Base-by-base conservation (phyloP, 2,329 filamentous ascomycete species). In the Leptographium galeiforme region DNA sequence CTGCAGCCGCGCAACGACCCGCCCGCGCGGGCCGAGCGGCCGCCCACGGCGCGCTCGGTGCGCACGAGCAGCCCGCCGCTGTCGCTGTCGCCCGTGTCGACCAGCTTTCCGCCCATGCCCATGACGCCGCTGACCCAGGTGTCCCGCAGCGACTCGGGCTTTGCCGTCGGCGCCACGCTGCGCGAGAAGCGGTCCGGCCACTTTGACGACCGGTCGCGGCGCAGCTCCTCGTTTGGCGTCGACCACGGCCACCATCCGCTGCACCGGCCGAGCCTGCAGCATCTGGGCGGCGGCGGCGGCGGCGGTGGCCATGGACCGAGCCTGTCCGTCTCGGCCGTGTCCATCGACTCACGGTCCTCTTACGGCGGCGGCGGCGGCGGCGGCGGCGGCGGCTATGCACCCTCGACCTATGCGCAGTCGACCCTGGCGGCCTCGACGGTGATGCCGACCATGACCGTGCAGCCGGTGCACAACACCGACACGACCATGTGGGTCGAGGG, bases 171-270 rank as follows among this genome's bases (percentile, higher is more conserved):
- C 57, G 82, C 87, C 18, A 95, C 88, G 6, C 73, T 98, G 54
- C 82, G 89, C 36, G 93, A 97, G 69, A 98, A 97, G 72, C 81
- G 91, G 51, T 97, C 93, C 4, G 90, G 87, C 1, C 89, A 96
- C 65, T 95, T 97, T 60, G 87, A 93, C 62, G 81, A 85, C 57
- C 71, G 77, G 59, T 85, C 85, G n/a, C 81, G 90, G 56, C 81
- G 91, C 59, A 96, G 90, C 70, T 95, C 90, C n/a, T 95, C 90
- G 1, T 94, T 95, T 67, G 87, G 85, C 34, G 75, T 90, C 2
- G 87, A 88, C 60, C 83, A 13, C 34, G 34, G 82, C 65, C 77
- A 82, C 59, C 76, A 76, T 40, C 80, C 82, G 1, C 68, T 84
- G 19, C 79, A 87, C 59, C 76, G 85, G 44, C 84, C 86, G 6